Conservation (phyloP, 768 basidiomycete genomes). For the Amanita phalloides region DNA sequence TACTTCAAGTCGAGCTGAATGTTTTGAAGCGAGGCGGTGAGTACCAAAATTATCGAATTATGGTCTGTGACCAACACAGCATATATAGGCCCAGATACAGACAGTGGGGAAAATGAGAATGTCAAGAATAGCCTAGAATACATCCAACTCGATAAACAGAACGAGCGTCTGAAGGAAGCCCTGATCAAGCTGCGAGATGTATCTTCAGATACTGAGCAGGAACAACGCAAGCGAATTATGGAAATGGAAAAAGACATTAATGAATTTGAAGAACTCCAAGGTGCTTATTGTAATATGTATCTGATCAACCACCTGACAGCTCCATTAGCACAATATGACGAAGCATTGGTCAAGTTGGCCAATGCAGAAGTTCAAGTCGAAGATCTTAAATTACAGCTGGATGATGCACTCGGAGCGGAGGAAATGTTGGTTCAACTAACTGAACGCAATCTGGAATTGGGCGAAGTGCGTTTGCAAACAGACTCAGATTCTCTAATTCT, state of each 20-base stretch:
- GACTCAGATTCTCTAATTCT: not conserved
- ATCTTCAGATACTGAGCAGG: slow-evolving; percentile 78
- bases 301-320: not conserved
- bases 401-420: slow-evolving; percentile 91
- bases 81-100: slow-evolving; percentile 8
- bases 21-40: slow-evolving; percentile 54
- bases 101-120: slow-evolving; percentile 18
- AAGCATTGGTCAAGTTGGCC: slow-evolving; percentile 65
- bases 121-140: slow-evolving; percentile 54
- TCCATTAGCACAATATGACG: slow-evolving; percentile 66
- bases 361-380: slow-evolving; percentile 91
- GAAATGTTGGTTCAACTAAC: slow-evolving; percentile 95
- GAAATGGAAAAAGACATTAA: slow-evolving; percentile 89
- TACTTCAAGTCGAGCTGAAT: slow-evolving; percentile 74
- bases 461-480: slow-evolving; percentile 48
- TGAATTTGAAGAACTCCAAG: slow-evolving; percentile 69
- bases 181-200: slow-evolving; percentile 85
- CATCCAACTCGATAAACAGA: slow-evolving; percentile 93
- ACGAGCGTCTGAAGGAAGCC: slow-evolving; percentile 91
- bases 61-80: not conserved
- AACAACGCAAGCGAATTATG: slow-evolving; percentile 65
- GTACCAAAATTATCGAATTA: slow-evolving; percentile 10
- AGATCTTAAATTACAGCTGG: slow-evolving; percentile 87
- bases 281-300: slow-evolving; percentile 23
- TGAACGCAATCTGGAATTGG: slow-evolving; percentile 84